Evolutionary conservation across 768 basidiomycete genomes (phyloP).

Genomic region (Suillus occidentalis): DNA sequence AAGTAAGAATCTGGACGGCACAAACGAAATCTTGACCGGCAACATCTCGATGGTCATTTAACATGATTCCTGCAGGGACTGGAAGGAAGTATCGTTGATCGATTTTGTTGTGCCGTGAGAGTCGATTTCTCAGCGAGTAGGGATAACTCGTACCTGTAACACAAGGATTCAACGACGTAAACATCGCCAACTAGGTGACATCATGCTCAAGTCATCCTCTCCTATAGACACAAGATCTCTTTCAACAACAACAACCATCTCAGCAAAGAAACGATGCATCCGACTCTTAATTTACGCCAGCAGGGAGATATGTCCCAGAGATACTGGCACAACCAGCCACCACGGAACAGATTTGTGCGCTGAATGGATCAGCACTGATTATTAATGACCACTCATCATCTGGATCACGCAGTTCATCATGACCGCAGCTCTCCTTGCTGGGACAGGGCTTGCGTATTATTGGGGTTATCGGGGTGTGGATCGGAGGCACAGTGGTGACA

Average conservation of each 20-base stretch:
- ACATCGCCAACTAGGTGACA: conserved; percentile 23
- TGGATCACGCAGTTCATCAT: conserved; percentile 27
- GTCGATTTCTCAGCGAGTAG: background rate
- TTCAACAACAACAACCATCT: conserved; percentile 2
- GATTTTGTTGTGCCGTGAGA: background rate
- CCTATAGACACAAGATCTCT: conserved; percentile 18
- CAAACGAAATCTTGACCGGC: background rate
- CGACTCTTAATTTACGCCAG: conserved; percentile 23
- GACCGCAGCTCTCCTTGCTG: conserved; percentile 25
- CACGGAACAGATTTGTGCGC: conserved; percentile 34
- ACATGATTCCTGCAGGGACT: background rate
- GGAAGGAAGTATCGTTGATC: background rate
- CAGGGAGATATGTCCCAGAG: conserved; percentile 24
- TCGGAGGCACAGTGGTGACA: conserved; percentile 26
- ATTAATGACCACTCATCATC: background rate
- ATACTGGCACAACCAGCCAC: conserved; percentile 34
- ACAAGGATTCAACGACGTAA: conserved; percentile 1
- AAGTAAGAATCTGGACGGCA: background rate
- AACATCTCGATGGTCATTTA: background rate
- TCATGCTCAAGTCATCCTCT: conserved; percentile 23
- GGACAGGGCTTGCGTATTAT: conserved; percentile 34
- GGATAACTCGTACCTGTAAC: background rate
- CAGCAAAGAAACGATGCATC: conserved; percentile 21
- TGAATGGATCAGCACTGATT: background rate
- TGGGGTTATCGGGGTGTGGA: conserved; percentile 38